phyloP scores from a whole-genome alignment of 2,329 filamentous ascomycete species.

The Aspergillus sp. region DNA sequence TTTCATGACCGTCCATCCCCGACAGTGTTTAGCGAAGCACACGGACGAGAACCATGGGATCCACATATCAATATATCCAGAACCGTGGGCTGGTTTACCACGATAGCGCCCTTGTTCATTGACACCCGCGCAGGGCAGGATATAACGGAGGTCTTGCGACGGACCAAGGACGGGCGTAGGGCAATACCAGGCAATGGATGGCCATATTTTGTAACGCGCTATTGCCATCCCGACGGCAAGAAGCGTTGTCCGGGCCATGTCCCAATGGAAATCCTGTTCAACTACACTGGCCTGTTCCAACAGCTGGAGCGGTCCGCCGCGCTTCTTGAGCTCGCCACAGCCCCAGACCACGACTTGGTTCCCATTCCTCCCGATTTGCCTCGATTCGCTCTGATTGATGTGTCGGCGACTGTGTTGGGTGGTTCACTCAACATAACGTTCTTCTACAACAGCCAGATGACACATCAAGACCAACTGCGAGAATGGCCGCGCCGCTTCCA shows the following conservation, averaged over 20 bases:
- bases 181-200: slow-evolving; percentile 1
- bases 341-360: neutral
- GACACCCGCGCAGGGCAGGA: neutral
- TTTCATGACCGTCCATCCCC: slow-evolving; percentile 6
- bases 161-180: slow-evolving; percentile 8
- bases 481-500: neutral
- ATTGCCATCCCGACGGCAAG: neutral
- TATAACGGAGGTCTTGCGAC: neutral
- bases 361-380: neutral
- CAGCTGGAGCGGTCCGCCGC: slow-evolving; percentile 7
- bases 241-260: neutral
- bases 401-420: neutral
- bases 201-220: slow-evolving; percentile 6
- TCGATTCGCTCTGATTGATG: slow-evolving; percentile 3
- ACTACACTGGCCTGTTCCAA: slow-evolving; percentile 10
- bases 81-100: slow-evolving; percentile 19
- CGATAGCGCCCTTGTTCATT: slow-evolving; percentile 2
- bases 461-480: neutral
- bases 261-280: slow-evolving; percentile 10
- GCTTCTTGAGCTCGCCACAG: neutral
- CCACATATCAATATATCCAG: slow-evolving; percentile 6
- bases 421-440: neutral
- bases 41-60: slow-evolving; percentile 11
- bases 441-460: neutral
- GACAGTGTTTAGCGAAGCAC: slow-evolving; percentile 7